Evolutionary conservation across 441 rosid genomes (phyloP), one percentile per base, ranked within the genome.

Genomic region (Codiaeum variegatum): DNA sequence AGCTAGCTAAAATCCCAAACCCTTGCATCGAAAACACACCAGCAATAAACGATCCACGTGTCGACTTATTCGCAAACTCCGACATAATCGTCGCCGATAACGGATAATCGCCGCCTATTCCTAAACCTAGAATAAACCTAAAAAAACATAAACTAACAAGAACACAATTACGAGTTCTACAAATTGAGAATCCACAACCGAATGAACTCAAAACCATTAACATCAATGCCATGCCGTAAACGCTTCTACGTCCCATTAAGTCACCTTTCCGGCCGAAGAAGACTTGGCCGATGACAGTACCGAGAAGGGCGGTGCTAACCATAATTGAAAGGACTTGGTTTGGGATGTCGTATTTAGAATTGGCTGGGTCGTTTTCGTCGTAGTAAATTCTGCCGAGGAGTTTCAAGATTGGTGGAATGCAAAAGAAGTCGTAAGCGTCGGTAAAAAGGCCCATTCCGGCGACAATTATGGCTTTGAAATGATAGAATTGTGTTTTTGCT

Each of bases 401-500:
- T 32, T 72, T 84, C 74, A 79, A 63, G 75, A 92, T 74, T 2
- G 88, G 88, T 23, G 96, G 83, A 77, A 92, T 81, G 65, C 96
- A 92, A 70, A 92, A 90, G 76, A 92, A 87, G 63, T 89, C 93
- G 64, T 92, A 92, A 21, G 96, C 84, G 75, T 92, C 97, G 61
- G 86, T 85, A 88, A 91, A 93, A 18, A 93, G 83, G 0, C 97
- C 97, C 91, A 89, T 88, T 3, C 98, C 98, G 3, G 98, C 95
- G 23, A 93, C 75, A 52, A 93, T 71, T 59, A 91, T 91, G 34
- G 97, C 97, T 71, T 87, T 93, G 89, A 87, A 87, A 75, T 91
- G 98, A 70, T 91, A 91, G 73, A 73, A 83, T 60, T 88, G 95
- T 0, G 88, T 83, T 75, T 24, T 84, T 18, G 95, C 92, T 0